Base-by-base conservation (phyloP, 305 asterid genomes). In the Caryopteris hybrid region DNA sequence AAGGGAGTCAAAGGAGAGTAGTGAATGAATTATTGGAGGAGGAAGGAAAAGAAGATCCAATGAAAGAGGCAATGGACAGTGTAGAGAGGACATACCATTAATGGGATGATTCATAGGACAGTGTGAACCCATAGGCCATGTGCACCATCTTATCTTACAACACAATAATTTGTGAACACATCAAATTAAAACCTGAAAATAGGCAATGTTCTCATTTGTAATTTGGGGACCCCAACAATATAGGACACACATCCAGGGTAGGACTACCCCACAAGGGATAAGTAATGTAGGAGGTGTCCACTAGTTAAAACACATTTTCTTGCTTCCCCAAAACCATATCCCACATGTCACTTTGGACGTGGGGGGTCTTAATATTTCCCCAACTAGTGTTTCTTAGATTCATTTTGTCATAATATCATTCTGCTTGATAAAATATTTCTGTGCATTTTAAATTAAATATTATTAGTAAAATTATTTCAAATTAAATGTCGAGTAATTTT, bases 281-380 rank as follows among this genome's bases (percentile, higher is more conserved):
- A 6, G 18, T 27, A 42, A 54, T 54, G 11, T 66, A 65, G 67
- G 62, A 58, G 31, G 64, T 66, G 70, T 61, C 41, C 63, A 67
- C 76, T 50, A 70, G 38, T 72, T 47, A 29, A 61, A 38, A 51
- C 76, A 74, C 60, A 27, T 70, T 47, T 55, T n/a, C 62, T 70
- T 78, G 82, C 80, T 66, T 74, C 34, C 57, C 68, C 60, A 63
- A 69, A 65, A 59, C 63, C 76, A 43, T 64, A 76, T 71, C 75
- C 73, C 78, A 54, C 78, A 75, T 81, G 76, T 66, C 72, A 68
- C 13, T 54, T 74, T 74, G 67, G 74, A 80, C 76, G 64, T 69
- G 14, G 61, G 46, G 68, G 71, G 63, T n/a, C n/a, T 43, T 51
- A 1, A 33, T 9, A 13, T 3, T n/a, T 11, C 22, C n/a, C 2